A percentile compares a stretch with the other conserved stretches of the same genome.
Conservation (phyloP, 148 eudicot genomes). For the Heliamphora exappendiculata region DNA sequence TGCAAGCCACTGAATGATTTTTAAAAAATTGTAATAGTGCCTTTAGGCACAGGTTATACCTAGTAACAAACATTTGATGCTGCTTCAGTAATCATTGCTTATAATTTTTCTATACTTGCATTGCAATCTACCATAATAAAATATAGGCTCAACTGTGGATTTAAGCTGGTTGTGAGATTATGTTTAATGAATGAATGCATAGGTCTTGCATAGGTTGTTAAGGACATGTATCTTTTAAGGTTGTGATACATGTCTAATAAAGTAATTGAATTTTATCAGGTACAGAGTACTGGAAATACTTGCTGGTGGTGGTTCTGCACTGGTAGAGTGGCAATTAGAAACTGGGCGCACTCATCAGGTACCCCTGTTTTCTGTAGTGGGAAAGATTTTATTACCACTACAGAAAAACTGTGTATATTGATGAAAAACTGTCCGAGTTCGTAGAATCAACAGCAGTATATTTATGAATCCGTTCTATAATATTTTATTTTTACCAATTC, state of each 20-base stretch:
- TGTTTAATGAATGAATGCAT: not conserved
- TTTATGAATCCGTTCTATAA: not conserved
- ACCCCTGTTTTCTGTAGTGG: not conserved
- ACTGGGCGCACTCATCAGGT: slow-evolving; percentile 99
- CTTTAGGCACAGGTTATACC: too few species aligned
- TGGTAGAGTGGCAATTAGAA: slow-evolving; percentile 92
- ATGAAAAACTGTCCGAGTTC: not conserved
- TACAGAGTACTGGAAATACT: slow-evolving; percentile 77
- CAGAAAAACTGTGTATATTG: too few species aligned
- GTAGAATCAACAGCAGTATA: not conserved
- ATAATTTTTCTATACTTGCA: not conserved
- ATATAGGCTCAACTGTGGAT: too few species aligned
- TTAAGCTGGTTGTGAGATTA: too few species aligned
- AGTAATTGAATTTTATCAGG: slow-evolving; percentile 29
- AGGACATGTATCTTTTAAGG: not conserved
- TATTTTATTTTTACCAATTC: not conserved
- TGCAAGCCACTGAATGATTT: too few species aligned
- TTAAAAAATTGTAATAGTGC: too few species aligned
- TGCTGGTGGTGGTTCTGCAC: slow-evolving; percentile 86
- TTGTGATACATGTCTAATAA: not conserved
- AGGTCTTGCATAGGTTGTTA: not conserved
- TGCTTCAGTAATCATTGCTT: too few species aligned
- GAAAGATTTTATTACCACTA: not conserved
- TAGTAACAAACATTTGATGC: too few species aligned
- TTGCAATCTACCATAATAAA: not conserved